Evolutionary conservation across 352 stramenopile genomes (phyloP).

Genomic region (Pythium vanterpoolii): DNA sequence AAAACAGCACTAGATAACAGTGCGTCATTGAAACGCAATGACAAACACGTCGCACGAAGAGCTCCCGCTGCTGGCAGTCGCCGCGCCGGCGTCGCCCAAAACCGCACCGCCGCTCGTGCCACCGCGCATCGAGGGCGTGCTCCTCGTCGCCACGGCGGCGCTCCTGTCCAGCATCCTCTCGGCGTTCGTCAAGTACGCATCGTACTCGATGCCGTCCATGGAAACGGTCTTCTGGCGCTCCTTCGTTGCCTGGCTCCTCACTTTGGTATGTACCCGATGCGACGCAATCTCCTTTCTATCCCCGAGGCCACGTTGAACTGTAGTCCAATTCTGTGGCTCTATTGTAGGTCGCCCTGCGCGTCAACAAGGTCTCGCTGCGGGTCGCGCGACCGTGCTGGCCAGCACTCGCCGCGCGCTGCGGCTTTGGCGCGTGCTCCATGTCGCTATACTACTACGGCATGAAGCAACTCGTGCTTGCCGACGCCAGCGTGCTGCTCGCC

Average conservation of each 20-base stretch:
- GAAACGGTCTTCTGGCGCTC: conserved; percentile 71
- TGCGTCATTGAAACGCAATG: background rate
- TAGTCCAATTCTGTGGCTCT: background rate
- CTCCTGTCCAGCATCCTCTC: conserved; percentile 60
- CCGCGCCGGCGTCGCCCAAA: background rate
- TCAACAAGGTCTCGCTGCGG: conserved; percentile 21
- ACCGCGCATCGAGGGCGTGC: conserved; percentile 25
- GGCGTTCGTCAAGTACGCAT: conserved; percentile 51
- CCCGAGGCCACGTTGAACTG: background rate
- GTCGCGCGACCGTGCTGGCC: conserved; percentile 39
- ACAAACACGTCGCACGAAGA: conserved; percentile 4
- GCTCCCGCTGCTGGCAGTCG: conserved; percentile 7
- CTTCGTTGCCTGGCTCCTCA: conserved; percentile 49
- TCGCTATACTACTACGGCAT: conserved; percentile 52
- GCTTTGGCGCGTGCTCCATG: conserved; percentile 44
- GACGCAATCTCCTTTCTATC: background rate
- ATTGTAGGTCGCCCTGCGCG: conserved; percentile 25
- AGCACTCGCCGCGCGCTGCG: conserved; percentile 36
- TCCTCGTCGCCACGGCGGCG: conserved; percentile 48
- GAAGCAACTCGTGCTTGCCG: conserved; percentile 51
- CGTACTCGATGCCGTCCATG: conserved; percentile 47
- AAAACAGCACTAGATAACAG: too few species aligned
- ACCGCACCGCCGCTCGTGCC: conserved; percentile 1
- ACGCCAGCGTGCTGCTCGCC: conserved; percentile 65
- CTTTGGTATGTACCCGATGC: conserved; percentile 35